Conservation (phyloP, 192 early-diverging fungal genomes). For the Lobosporangium transversale region DNA sequence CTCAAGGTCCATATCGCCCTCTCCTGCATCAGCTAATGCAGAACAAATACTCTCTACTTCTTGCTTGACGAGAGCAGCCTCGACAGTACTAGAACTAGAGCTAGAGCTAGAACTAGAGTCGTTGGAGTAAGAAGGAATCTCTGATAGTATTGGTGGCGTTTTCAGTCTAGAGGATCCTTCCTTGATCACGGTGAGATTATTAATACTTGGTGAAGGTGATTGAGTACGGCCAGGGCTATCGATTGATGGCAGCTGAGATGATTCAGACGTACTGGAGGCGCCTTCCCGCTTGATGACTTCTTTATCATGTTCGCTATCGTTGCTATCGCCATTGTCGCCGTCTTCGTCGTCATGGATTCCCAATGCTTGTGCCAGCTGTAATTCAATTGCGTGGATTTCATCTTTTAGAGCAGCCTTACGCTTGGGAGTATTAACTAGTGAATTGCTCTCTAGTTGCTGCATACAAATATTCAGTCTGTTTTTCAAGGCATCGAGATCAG, state of each 20-base stretch:
- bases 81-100: constrained; percentile 9
- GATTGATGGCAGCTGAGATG: constrained; percentile 10
- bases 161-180: background rate
- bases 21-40: constrained; percentile 26
- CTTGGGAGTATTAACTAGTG: constrained; percentile 23
- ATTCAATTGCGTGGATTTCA: constrained; percentile 23
- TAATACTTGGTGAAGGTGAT: constrained; percentile 3
- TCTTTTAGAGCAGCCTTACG: constrained; percentile 24
- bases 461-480: constrained; percentile 28
- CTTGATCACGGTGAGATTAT: background rate
- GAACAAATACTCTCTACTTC: constrained; percentile 19
- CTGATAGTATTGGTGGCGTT: constrained; percentile 18
- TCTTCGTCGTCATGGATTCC: constrained; percentile 24
- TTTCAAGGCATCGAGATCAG: constrained; percentile 16
- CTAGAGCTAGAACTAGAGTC: background rate
- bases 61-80: background rate
- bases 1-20: constrained; percentile 30
- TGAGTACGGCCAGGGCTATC: constrained; percentile 8
- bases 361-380: constrained; percentile 15
- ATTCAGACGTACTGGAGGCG: constrained; percentile 6
- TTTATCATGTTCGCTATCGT: background rate
- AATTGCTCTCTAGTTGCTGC: constrained; percentile 32
- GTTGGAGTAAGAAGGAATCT: too few relatives aligned
- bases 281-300: background rate
- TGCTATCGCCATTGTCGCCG: background rate